A percentile compares a stretch with the other conserved stretches of the same genome.
Evolutionary conservation across 2,329 filamentous ascomycete genomes (phyloP).

Genomic region (Pseudopyricularia javanii): DNA sequence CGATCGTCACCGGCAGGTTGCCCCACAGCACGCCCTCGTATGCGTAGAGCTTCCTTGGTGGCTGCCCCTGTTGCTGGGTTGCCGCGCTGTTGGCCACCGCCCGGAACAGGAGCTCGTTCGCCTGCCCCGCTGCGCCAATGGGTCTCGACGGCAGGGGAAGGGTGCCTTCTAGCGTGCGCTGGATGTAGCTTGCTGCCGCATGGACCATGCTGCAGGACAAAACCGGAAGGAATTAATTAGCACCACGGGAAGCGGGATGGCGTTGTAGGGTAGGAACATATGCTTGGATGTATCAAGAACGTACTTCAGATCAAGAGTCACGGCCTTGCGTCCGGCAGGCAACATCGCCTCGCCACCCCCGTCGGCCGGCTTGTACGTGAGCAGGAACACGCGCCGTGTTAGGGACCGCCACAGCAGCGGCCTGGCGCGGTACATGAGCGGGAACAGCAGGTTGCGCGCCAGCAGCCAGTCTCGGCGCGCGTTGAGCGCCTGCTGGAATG

Average conservation of each 20-base stretch:
- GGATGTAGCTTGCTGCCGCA: slow-evolving; percentile 27
- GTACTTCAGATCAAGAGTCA: slow-evolving; percentile 54
- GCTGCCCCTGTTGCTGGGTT: no score
- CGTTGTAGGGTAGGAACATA: no score
- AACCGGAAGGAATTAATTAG: neutral
- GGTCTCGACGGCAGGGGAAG: slow-evolving; percentile 15
- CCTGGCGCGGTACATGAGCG: slow-evolving; percentile 65
- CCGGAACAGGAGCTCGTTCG: slow-evolving; percentile 36
- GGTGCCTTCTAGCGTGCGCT: slow-evolving; percentile 42
- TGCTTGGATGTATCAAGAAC: no score
- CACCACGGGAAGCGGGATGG: no score
- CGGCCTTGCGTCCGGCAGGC: slow-evolving; percentile 46
- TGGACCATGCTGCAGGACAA: slow-evolving; percentile 39
- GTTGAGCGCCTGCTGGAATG: slow-evolving; percentile 59
- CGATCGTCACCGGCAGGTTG: slow-evolving; percentile 43
- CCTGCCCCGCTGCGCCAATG: slow-evolving; percentile 8
- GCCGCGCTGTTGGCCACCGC: slow-evolving; percentile 30
- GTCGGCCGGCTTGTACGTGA: slow-evolving; percentile 52
- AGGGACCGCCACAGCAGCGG: slow-evolving; percentile 77
- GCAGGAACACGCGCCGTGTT: slow-evolving; percentile 62
- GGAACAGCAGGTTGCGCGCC: slow-evolving; percentile 61
- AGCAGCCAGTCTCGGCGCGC: slow-evolving; percentile 61
- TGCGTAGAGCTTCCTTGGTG: slow-evolving; percentile 28
- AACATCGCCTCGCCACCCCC: slow-evolving; percentile 15
- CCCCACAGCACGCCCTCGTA: slow-evolving; percentile 52